phyloP scores from a whole-genome alignment of 306 rosid genomes.

The Heteromeles arbutifolia region DNA sequence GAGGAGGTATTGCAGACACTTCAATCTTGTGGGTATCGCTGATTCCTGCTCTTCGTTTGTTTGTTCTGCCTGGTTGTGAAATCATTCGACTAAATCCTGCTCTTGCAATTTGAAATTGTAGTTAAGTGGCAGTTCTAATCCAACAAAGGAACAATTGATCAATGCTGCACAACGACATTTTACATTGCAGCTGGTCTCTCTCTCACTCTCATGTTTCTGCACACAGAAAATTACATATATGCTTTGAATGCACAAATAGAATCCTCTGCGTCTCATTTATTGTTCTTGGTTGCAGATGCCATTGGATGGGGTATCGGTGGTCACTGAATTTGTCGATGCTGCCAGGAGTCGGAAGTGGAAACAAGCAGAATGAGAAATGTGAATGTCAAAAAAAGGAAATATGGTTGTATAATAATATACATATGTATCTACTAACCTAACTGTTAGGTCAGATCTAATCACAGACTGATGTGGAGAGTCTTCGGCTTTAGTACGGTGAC shows the following conservation, averaged over 20 bases:
- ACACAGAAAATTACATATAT: neutral
- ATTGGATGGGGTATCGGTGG: conserved; percentile 38
- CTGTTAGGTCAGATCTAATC: conserved; percentile 39
- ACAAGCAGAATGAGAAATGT: conserved; percentile 11
- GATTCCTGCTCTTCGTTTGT: neutral
- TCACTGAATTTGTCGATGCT: conserved; percentile 42
- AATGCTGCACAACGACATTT: conserved; percentile 40
- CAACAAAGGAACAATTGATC: conserved; percentile 46
- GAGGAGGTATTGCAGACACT: conserved; percentile 56
- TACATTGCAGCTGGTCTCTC: conserved; percentile 40
- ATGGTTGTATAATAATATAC: conserved; percentile 29
- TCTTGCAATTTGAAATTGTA: conserved; percentile 9
- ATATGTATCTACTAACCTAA: conserved; percentile 18
- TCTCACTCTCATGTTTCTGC: neutral
- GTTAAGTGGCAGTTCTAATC: conserved; percentile 28
- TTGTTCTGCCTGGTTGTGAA: neutral
- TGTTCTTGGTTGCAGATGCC: conserved; percentile 27
- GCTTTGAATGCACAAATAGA: neutral
- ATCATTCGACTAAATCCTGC: neutral
- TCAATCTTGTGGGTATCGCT: conserved; percentile 48
- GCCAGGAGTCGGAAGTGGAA: conserved; percentile 31
- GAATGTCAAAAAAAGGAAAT: neutral
- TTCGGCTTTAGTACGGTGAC: neutral
- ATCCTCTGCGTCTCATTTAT: too few relatives aligned
- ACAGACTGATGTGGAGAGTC: conserved; percentile 16